Evolutionary conservation across 208 protist genomes (phyloP), one percentile per base, ranked within the genome.

Genomic region (Leishmania major): DNA sequence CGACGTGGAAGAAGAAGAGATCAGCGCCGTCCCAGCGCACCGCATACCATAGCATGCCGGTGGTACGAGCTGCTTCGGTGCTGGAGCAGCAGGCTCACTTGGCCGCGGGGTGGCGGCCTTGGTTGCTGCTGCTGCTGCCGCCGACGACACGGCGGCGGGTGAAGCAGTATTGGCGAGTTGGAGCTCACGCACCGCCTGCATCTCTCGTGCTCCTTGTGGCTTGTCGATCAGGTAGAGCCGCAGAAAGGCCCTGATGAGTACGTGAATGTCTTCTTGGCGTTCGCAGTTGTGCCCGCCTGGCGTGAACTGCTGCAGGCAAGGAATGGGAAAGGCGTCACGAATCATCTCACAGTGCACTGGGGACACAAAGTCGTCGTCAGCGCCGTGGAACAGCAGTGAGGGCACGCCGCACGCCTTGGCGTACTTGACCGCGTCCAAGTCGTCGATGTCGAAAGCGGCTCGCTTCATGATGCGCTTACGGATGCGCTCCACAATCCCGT

Each of bases 361-460:
- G 13, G 80, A 75, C 19, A 99, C 96, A 90, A 99, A 99, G 74
- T 95, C 88, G 79, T 99, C 98, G 17, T 95, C 89, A 45, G 90
- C 77, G 49, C 95, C 97, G 88, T 99, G 97, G 59, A 95, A 95
- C 77, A 99, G 92, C 35, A 99, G 81, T 0, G 90, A 85, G 1
- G 98, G 98, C 43, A 98, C 95, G 72, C 69, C 67, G 83, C 96
- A 99, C 31, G 91, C 75, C 4, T 73, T 55, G n/a, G 94, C 96
- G 73, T 96, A 97, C 87, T 97, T 92, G 19, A 95, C 72, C 2
- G 95, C 90, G 87, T 98, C 82, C 70, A 98, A 89, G 77, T 96
- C 93, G 78, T 98, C 90, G 47, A 99, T 99, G 81, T 99, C 96
- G 89, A 99, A 99, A 31, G 90, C 83, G 35, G 96, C 97, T 28